Base-by-base conservation (phyloP, 208 protist genomes). In the Willaertia magna region DNA sequence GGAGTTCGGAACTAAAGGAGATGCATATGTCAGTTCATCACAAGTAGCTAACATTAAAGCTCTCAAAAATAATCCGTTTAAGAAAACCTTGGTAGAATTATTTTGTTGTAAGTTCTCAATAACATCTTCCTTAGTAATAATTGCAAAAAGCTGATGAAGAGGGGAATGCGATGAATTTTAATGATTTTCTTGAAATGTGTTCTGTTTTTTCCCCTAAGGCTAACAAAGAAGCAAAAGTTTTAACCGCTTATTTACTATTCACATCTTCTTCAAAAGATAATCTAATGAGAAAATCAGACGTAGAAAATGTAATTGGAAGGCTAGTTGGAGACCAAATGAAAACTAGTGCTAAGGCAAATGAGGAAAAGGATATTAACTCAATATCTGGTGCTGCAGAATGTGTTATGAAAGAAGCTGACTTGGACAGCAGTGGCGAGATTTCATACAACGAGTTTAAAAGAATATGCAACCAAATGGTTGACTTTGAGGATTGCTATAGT, bases 111-210 rank as follows among this genome's bases (percentile, higher is more conserved):
- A 22, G 76, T 51, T 16, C 43, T 12, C 1, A 0, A 18, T 51
- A 26, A 43, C 6, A 30, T 26, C 11, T 11, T 81, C 30, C 51
- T n/a, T 26, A 4, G 9, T 59, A n/a, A 26, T 59, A n/a, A 2
- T n/a, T 59, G 9, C 2, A n/a, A n/a, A n/a, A 34, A 67, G 55
- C 55, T n/a, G 55, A 67, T 67, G 26, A 40, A 16, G 40, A 46
- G 40, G 22, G 16, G 1, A 43, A n/a, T 20, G 14, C 43, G 3
- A 34, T 81, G 22, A 51, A 4, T 26, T 81, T 81, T 40, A 40
- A 42, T 51, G 76, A 81, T 26, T 81, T 81, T 18, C 26, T 81
- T 2, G 76, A 81, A 18, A 81, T 81, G 76, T 81, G 76, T 40
- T 81, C 76, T 26, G 76, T 81, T 6, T 81, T 81, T 81, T 47